A percentile compares a stretch with the other conserved stretches of the same genome.
Conservation (phyloP, 2,329 filamentous ascomycete species). For the Penicillium brevicompactum region DNA sequence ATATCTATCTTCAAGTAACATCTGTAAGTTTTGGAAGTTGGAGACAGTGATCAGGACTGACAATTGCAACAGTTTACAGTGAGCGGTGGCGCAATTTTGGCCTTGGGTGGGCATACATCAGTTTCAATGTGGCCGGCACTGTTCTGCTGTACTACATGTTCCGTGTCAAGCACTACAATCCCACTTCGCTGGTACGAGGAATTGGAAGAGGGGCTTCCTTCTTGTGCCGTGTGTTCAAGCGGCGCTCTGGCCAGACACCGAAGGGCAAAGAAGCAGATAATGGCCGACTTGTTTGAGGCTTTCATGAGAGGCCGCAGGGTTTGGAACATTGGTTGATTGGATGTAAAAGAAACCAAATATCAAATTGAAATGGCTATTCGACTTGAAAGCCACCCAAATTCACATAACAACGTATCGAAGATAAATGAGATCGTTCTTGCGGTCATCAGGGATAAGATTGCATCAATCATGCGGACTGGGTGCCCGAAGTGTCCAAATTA, state of each 20-base stretch:
- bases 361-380: no score
- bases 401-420: no score
- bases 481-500: no score
- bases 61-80: slow-evolving; percentile 45
- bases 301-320: background rate
- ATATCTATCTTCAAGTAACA: slow-evolving; percentile 48
- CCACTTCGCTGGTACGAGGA: slow-evolving; percentile 29
- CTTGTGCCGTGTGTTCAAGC: slow-evolving; percentile 35
- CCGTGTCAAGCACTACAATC: slow-evolving; percentile 47
- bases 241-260: slow-evolving; percentile 32
- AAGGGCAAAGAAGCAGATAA: slow-evolving; percentile 34
- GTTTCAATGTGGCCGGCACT: slow-evolving; percentile 61
- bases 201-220: slow-evolving; percentile 23
- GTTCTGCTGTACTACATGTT: slow-evolving; percentile 57
- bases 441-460: no score
- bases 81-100: slow-evolving; percentile 72
- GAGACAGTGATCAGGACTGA: background rate
- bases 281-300: slow-evolving; percentile 24
- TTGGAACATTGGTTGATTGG: background rate
- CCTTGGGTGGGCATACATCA: slow-evolving; percentile 61
- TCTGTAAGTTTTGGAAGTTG: slow-evolving; percentile 31
- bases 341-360: background rate
- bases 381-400: no score
- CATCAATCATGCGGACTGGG: no score
- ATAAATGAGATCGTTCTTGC: no score